Base-by-base conservation (phyloP, 2,329 filamentous ascomycete genomes). In the Cadophora sp. region DNA sequence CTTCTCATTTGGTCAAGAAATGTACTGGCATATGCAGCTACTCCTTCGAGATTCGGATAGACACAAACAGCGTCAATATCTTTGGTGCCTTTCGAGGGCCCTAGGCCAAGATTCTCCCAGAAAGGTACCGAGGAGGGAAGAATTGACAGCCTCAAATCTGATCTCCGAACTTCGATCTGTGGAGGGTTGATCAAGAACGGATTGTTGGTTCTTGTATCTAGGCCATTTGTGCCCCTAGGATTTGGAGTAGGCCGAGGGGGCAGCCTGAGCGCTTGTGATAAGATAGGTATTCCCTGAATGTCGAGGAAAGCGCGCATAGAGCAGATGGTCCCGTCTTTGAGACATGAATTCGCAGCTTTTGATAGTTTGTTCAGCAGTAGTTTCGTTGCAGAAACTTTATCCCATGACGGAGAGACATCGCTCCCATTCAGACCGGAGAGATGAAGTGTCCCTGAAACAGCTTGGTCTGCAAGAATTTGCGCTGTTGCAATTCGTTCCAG, bases 91-190 rank as follows among this genome's bases (percentile, higher is more conserved):
- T 87, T 87, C 9, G 87, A 87, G 3, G 93, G 93, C 1, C 88
- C 88, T 1, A 97, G 83, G 0, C 92, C 91, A 22, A 97, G 81
- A 58, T 90, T 89, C 76, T 96, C 92, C 93, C 93, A 97, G 75
- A 96, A 97, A 0, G 85, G 81, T 24, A 95, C 81, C 0, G 92
- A 91, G 0, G 92, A 87, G 1, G 93, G 91, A 26, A 95, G 82
- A 48, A 97, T 83, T 12, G 93, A 92, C 66, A 94, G 85, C 59
- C 86, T 87, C 1, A 85, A 84, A 48, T 93, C 91, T 24, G 89
- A 87, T 64, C 92, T 85, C 60, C 90, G 89, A 12, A 97, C 83
- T 72, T 92, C 89, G 46, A 96, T 81, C 74, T 92, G 90, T 1
- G 92, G 92, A 0, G 89, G 82, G 1, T 87, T 85, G 1, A 96